A percentile compares a stretch with the other conserved stretches of the same genome.
Evolutionary conservation across 108 stramenopile genomes (phyloP).

Genomic region (Hondaea fermentalgiana): DNA sequence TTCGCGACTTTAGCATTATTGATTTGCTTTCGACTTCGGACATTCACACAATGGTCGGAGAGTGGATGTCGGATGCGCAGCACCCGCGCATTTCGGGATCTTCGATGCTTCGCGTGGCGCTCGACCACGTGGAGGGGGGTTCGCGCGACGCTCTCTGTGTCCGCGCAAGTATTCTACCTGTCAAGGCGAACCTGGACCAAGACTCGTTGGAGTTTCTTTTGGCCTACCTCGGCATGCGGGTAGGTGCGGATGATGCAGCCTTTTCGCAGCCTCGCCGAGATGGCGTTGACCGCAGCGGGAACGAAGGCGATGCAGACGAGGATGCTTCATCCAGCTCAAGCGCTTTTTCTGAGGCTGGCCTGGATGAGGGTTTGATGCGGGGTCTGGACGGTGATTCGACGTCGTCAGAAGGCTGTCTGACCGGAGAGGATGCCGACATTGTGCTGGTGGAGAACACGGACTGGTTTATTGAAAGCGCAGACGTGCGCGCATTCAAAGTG

Average conservation of each 20-base stretch:
- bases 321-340: neutral
- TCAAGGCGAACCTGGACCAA: constrained; percentile 7
- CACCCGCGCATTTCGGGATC: constrained; percentile 8
- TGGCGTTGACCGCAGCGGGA: neutral
- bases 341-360: too few species aligned
- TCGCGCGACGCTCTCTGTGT: neutral
- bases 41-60: neutral
- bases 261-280: neutral
- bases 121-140: neutral
- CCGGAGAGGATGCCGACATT: neutral
- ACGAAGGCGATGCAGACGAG: neutral
- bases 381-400: neutral
- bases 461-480: neutral
- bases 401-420: neutral
- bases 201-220: neutral
- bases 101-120: neutral
- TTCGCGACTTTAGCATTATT: neutral
- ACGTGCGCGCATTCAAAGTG: neutral
- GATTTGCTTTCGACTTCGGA: neutral
- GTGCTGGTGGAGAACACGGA: constrained; percentile 3
- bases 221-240: neutral
- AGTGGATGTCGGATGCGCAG: neutral
- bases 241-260: neutral
- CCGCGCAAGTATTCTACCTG: neutral
- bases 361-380: neutral